phyloP scores from a whole-genome alignment of 176 grass and related monocot species.

The Ampelocalamus luodianensis region DNA sequence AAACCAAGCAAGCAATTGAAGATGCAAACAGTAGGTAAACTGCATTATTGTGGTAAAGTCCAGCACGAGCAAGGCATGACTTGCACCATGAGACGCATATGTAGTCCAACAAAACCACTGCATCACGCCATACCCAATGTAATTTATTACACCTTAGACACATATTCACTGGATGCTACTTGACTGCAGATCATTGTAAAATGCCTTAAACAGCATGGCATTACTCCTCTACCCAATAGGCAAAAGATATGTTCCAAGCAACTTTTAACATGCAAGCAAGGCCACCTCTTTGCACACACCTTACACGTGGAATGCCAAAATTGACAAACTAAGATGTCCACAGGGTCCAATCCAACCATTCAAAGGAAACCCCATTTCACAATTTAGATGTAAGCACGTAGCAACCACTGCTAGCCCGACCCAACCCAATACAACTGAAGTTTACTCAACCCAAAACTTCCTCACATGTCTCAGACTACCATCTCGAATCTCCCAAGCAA shows the following conservation, averaged over 20 bases:
- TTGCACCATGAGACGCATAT: neutral
- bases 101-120: neutral
- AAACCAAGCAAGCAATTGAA: slow-evolving; percentile 4
- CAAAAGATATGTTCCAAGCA: slow-evolving; percentile 6
- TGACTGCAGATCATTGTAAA: neutral
- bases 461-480: neutral
- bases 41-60: neutral
- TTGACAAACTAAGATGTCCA: neutral
- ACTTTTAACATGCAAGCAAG: neutral
- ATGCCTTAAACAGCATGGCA: neutral
- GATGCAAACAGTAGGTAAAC: neutral
- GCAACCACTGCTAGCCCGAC: neutral
- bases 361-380: neutral
- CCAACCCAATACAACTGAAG: neutral
- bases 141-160: neutral
- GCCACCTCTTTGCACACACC: neutral
- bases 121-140: neutral
- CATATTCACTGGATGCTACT: neutral
- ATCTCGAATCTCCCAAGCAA: neutral
- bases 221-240: neutral
- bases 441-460: slow-evolving; percentile 8
- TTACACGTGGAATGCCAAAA: neutral
- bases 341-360: neutral
- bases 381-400: neutral
- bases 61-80: neutral